Percentiles rank a stretch among this genome's conserved stretches.
Conservation (phyloP, 768 basidiomycete species). For the Podaxis rugospora region DNA sequence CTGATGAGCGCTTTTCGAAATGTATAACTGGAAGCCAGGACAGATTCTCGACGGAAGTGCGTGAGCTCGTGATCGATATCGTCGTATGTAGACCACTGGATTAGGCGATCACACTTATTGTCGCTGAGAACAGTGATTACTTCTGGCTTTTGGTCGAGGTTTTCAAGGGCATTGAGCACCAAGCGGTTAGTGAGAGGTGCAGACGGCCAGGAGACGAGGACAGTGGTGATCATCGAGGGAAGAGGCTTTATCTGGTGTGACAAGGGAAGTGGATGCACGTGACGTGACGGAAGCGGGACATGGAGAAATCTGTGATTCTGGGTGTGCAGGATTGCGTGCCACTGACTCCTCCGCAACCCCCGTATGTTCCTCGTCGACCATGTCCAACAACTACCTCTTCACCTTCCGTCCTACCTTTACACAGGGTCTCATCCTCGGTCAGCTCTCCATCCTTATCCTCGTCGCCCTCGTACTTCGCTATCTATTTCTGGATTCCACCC, state of each 20-base stretch:
- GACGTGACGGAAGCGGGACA: not conserved
- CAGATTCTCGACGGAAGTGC: constrained; percentile 38
- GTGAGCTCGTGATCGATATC: constrained; percentile 74
- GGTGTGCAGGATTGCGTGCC: not conserved
- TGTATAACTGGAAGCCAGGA: constrained; percentile 78
- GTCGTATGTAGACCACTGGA: constrained; percentile 92
- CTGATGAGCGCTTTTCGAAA: constrained; percentile 93
- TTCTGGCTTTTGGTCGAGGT: constrained; percentile 2
- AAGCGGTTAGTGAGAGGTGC: constrained; percentile 45
- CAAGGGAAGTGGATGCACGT: not conserved
- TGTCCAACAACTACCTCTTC: constrained; percentile 60
- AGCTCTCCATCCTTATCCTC: constrained; percentile 80
- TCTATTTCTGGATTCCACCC: constrained; percentile 84
- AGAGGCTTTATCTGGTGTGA: not conserved
- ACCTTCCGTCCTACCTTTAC: constrained; percentile 88
- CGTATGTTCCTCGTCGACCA: constrained; percentile 20
- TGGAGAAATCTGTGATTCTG: not conserved
- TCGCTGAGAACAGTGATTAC: constrained; percentile 8
- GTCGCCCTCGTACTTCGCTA: constrained; percentile 85
- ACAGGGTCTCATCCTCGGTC: constrained; percentile 90
- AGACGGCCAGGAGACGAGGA: constrained; percentile 42
- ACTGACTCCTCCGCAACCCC: not conserved
- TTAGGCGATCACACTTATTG: constrained; percentile 22
- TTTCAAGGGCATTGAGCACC: constrained; percentile 35
- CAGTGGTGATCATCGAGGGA: constrained; percentile 9